Conservation (phyloP, 148 eudicot genomes). For the Selenicereus undatus region DNA sequence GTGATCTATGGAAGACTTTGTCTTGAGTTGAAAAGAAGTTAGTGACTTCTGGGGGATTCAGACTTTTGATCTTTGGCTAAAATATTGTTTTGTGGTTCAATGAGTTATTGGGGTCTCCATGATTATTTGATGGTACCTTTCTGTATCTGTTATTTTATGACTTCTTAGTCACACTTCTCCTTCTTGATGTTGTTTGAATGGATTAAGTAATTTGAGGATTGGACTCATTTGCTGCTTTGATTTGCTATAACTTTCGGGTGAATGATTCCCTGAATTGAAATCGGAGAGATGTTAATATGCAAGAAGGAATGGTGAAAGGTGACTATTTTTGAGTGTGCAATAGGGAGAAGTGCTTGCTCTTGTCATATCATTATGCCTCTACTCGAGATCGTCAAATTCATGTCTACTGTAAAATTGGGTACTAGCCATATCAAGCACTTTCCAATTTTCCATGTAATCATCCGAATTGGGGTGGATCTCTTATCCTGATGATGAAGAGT, state of each 20-base stretch:
- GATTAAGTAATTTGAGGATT: neutral
- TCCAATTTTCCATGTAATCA: neutral
- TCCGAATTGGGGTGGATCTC: neutral
- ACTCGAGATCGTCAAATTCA: neutral
- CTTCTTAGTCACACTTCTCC: neutral
- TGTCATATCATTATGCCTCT: neutral
- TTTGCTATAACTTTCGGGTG: neutral
- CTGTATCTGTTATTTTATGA: neutral
- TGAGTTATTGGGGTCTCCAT: neutral
- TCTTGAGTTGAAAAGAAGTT: neutral
- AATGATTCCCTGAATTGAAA: neutral
- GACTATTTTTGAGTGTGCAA: neutral
- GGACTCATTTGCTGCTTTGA: neutral
- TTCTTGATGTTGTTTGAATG: neutral
- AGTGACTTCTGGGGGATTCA: neutral
- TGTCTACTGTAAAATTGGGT: neutral
- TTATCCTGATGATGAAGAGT: neutral
- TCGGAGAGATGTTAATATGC: neutral
- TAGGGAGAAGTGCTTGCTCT: neutral
- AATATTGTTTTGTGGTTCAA: neutral
- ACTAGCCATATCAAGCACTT: neutral
- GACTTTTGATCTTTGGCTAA: neutral
- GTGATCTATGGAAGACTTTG: neutral
- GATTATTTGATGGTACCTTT: neutral
- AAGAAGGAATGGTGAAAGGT: neutral